Percentiles rank a stretch among this genome's conserved stretches.
Evolutionary conservation across 2,329 filamentous ascomycete genomes (phyloP).

Genomic region (Sporothrix brunneoviolacea): DNA sequence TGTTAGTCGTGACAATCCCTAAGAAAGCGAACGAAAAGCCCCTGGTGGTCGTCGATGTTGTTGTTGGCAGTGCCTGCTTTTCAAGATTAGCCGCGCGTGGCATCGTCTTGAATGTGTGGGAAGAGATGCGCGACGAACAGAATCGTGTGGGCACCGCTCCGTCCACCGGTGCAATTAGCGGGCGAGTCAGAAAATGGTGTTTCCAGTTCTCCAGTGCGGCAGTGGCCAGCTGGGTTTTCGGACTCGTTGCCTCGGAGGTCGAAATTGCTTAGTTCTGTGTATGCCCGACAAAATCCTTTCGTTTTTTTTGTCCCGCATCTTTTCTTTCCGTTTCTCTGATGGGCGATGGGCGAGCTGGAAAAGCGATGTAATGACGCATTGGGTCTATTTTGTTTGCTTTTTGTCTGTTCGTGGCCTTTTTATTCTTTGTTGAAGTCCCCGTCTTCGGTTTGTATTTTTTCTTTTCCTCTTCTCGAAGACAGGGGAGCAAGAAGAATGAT

Average conservation of each 20-base stretch:
- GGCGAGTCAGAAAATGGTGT: conserved; percentile 57
- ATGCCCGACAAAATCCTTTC: neutral
- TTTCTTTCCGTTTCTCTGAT: neutral
- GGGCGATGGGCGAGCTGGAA: neutral
- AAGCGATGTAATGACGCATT: neutral
- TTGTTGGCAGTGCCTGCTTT: conserved; percentile 77
- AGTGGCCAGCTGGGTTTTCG: conserved; percentile 50
- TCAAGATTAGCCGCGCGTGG: conserved; percentile 76
- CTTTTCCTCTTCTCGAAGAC: neutral
- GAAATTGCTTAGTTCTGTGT: conserved; percentile 1
- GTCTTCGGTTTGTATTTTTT: neutral
- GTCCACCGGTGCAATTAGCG: conserved; percentile 43
- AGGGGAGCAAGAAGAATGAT: too few species aligned
- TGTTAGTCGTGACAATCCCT: conserved; percentile 69
- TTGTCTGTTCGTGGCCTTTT: neutral
- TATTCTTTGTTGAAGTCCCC: too few species aligned
- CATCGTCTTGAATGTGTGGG: conserved; percentile 84
- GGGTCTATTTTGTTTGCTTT: neutral
- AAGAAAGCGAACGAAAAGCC: conserved; percentile 51
- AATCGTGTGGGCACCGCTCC: conserved; percentile 48
- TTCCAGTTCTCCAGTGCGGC: conserved; percentile 50
- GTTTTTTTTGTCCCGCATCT: neutral
- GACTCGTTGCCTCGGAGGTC: conserved; percentile 53
- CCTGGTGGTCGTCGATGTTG: conserved; percentile 70
- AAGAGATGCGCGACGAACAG: conserved; percentile 61